Conservation (phyloP, 148 eudicot genomes). For the Spergularia marina region DNA sequence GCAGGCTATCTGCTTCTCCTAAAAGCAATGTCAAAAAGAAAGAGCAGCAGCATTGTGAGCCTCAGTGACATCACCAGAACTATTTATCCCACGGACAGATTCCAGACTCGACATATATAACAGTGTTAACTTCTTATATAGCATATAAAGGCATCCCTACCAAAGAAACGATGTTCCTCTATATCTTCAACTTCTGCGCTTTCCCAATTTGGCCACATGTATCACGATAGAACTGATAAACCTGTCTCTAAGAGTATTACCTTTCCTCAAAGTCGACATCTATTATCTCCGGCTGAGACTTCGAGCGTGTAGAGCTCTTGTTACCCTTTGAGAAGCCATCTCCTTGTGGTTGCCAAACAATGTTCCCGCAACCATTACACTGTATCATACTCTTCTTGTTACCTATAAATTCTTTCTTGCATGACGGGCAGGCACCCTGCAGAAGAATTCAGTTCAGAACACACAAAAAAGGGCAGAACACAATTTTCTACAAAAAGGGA, state of each 20-base stretch:
- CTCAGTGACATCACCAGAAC: constrained; percentile 3
- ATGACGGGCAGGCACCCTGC: constrained; percentile 97
- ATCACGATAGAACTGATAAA: neutral
- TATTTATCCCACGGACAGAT: constrained; percentile 11
- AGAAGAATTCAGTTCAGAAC: constrained; percentile 1
- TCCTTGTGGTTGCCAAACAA: constrained; percentile 86
- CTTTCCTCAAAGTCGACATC: constrained; percentile 89
- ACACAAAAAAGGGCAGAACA: neutral
- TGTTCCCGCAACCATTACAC: constrained; percentile 72
- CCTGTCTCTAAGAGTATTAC: constrained; percentile 21
- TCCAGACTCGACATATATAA: neutral
- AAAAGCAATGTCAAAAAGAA: constrained; percentile 2
- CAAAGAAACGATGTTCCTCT: neutral
- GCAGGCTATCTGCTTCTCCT: constrained; percentile 6
- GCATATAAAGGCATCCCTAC: neutral
- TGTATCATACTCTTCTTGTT: constrained; percentile 57
- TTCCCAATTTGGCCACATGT: neutral
- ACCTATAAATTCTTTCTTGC: constrained; percentile 78
- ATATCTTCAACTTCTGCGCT: constrained; percentile 11
- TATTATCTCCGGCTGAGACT: constrained; percentile 65
- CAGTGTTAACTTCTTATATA: constrained; percentile 3
- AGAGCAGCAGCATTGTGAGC: neutral
- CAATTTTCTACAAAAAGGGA: neutral
- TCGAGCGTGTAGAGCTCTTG: constrained; percentile 37
- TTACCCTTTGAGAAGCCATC: constrained; percentile 58